Percentiles rank a stretch among this genome's conserved stretches.
Evolutionary conservation across 2,329 filamentous ascomycete genomes (phyloP).

Genomic region (Lachnellula suecica): DNA sequence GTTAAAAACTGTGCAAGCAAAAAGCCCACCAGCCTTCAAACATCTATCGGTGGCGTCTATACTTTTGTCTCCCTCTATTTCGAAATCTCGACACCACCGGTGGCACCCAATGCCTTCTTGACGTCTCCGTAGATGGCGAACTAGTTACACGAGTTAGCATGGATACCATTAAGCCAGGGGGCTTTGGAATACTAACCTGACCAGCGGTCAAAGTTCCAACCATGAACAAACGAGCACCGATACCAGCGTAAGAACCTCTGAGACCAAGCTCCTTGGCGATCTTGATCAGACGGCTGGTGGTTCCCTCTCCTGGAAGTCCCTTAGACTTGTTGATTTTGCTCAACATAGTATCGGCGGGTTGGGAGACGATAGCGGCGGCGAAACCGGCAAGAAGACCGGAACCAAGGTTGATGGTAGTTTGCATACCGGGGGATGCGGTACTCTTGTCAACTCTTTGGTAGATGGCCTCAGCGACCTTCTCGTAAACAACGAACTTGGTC

Average conservation of each 20-base stretch:
- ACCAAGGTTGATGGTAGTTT: conserved; percentile 80
- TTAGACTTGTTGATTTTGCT: conserved; percentile 96
- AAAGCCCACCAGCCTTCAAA: conserved; percentile 7
- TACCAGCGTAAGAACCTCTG: conserved; percentile 75
- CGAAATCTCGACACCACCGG: conserved; percentile 72
- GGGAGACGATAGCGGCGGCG: conserved; percentile 82
- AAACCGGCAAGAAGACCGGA: conserved; percentile 80
- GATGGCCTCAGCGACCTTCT: conserved; percentile 78
- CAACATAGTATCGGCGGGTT: conserved; percentile 92
- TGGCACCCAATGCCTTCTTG: conserved; percentile 69
- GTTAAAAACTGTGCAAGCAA: conserved; percentile 11
- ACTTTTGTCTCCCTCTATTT: conserved; percentile 31
- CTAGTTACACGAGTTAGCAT: conserved; percentile 38
- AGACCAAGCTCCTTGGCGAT: conserved; percentile 84
- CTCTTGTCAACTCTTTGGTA: conserved; percentile 71
- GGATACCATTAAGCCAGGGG: neutral
- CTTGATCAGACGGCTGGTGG: conserved; percentile 78
- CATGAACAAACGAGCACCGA: conserved; percentile 77
- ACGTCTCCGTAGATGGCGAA: conserved; percentile 85
- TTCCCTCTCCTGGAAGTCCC: conserved; percentile 83
- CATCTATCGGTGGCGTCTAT: conserved; percentile 5
- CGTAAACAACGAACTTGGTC: conserved; percentile 93
- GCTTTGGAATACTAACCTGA: neutral
- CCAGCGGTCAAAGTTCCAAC: conserved; percentile 29
- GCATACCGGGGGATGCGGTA: conserved; percentile 62